Percentiles rank a stretch among this genome's conserved stretches.
Conservation (phyloP, 148 eudicot genomes). For the Chenopodium suecicum region DNA sequence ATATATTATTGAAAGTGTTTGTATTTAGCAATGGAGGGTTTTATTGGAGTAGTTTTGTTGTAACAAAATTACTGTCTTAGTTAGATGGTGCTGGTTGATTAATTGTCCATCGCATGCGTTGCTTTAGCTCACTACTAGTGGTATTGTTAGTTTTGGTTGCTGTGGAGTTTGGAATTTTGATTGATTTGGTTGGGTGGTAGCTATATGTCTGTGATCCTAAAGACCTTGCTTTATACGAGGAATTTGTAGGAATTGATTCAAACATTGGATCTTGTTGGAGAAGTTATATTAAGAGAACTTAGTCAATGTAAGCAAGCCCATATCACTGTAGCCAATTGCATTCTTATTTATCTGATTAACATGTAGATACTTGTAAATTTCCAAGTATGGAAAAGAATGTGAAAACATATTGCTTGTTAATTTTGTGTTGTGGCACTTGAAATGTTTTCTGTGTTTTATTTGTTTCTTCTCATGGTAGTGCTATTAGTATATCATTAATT, state of each 20-base stretch:
- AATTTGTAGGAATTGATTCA: background rate
- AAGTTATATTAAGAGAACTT: background rate
- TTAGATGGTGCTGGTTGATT: background rate
- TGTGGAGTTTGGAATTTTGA: background rate
- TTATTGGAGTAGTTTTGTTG: background rate
- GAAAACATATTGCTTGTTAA: background rate
- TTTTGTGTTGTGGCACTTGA: background rate
- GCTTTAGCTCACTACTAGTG: background rate
- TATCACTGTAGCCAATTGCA: background rate
- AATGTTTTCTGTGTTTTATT: background rate
- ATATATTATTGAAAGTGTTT: background rate
- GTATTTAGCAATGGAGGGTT: background rate
- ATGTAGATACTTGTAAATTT: background rate
- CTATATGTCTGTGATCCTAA: background rate
- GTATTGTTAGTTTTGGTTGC: background rate
- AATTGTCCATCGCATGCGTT: background rate
- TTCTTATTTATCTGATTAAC: background rate
- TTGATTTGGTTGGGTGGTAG: constrained; percentile 2
- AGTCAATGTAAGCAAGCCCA: background rate
- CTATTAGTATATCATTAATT: background rate
- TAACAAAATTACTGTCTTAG: background rate
- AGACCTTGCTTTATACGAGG: background rate
- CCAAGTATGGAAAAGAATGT: background rate
- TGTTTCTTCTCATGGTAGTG: background rate
- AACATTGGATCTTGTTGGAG: background rate